Conservation (phyloP, 768 basidiomycete species). For the Chiua virens region DNA sequence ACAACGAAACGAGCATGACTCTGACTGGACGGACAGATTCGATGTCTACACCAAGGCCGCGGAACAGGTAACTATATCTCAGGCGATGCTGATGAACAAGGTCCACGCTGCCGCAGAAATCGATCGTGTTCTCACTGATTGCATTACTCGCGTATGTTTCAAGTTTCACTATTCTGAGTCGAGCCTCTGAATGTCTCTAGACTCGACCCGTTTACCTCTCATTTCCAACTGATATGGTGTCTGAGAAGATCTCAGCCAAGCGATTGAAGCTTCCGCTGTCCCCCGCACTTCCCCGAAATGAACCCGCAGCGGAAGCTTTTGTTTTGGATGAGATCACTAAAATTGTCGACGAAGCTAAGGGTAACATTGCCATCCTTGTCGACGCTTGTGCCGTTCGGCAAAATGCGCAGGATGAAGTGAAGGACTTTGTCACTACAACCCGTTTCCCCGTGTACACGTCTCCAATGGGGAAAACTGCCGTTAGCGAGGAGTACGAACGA, state of each 20-base stretch:
- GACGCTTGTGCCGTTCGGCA: slow-evolving; percentile 83
- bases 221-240: slow-evolving; percentile 81
- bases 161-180: neutral
- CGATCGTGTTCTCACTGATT: slow-evolving; percentile 74
- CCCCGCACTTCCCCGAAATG: slow-evolving; percentile 49
- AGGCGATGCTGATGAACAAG: slow-evolving; percentile 56
- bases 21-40: slow-evolving; percentile 46
- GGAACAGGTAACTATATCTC: slow-evolving; percentile 69
- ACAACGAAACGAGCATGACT: neutral
- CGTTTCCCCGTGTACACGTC: slow-evolving; percentile 72
- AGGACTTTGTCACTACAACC: slow-evolving; percentile 61
- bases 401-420: slow-evolving; percentile 59
- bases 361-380: slow-evolving; percentile 70
- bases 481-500: slow-evolving; percentile 68
- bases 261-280: slow-evolving; percentile 61
- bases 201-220: slow-evolving; percentile 87
- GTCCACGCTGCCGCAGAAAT: slow-evolving; percentile 65
- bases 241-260: slow-evolving; percentile 61
- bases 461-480: slow-evolving; percentile 79
- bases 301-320: slow-evolving; percentile 58
- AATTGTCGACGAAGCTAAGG: slow-evolving; percentile 55
- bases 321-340: slow-evolving; percentile 74
- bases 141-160: slow-evolving; percentile 51
- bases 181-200: slow-evolving; percentile 30
- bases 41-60: slow-evolving; percentile 79